Evolutionary conservation across 179 eudicot species (phyloP).

Genomic region (Spinacia oleracea): DNA sequence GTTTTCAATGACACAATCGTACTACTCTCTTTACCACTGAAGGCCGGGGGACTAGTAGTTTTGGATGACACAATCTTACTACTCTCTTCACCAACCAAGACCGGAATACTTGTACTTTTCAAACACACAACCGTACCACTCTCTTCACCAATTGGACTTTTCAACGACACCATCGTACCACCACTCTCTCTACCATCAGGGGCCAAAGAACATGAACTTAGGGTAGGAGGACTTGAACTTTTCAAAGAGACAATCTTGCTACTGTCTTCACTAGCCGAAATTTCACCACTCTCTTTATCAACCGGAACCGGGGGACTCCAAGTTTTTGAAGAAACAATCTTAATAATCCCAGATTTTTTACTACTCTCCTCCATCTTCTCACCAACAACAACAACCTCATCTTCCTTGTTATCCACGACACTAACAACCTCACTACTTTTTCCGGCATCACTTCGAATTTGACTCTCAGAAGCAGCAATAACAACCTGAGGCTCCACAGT

Average conservation of each 20-base stretch:
- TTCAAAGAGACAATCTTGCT: slow-evolving; percentile 2
- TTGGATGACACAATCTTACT: slow-evolving; percentile 14
- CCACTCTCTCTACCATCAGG: neutral
- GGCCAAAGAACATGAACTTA: neutral
- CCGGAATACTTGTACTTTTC: neutral
- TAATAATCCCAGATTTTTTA: slow-evolving; percentile 48
- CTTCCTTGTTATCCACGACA: slow-evolving; percentile 36
- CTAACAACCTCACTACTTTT: slow-evolving; percentile 39
- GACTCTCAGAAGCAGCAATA: slow-evolving; percentile 35
- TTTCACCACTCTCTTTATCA: slow-evolving; percentile 28
- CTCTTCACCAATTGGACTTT: slow-evolving; percentile 2
- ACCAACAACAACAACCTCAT: slow-evolving; percentile 30
- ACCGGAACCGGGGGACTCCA: slow-evolving; percentile 19
- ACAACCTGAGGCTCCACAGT: slow-evolving; percentile 36
- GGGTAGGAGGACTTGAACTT: neutral
- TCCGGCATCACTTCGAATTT: slow-evolving; percentile 38
- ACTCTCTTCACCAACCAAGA: neutral
- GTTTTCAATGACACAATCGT: neutral
- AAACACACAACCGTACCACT: slow-evolving; percentile 12
- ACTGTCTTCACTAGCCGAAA: too few relatives aligned
- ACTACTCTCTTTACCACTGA: neutral
- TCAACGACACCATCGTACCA: slow-evolving; percentile 2
- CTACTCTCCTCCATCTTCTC: slow-evolving; percentile 56
- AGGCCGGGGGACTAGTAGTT: neutral
- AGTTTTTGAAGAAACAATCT: slow-evolving; percentile 50